A percentile compares a stretch with the other conserved stretches of the same genome.
These are phyloP conservation scores for Schrenkiella parvula DNA, from an alignment of 345 rosid genomes.

Conservation along the genomic window DNA sequence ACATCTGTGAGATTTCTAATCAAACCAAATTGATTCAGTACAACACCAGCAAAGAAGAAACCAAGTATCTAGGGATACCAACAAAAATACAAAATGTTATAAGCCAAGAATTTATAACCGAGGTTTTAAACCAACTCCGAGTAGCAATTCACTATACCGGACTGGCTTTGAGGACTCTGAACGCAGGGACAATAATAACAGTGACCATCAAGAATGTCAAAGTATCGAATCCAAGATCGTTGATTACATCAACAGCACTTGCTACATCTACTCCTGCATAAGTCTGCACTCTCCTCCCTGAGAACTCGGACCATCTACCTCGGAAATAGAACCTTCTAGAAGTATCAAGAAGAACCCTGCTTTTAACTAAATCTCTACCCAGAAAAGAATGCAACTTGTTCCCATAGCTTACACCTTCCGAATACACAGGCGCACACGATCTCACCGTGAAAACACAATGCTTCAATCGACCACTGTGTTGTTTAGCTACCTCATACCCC, in stretches of 20 bases:
- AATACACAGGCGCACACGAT: slow-evolving; percentile 17
- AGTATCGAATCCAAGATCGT: slow-evolving; percentile 94
- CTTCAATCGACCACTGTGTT: slow-evolving; percentile 25
- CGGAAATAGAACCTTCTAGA: slow-evolving; percentile 34
- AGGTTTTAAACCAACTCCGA: neutral
- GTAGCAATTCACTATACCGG: slow-evolving; percentile 58
- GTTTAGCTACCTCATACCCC: slow-evolving; percentile 48
- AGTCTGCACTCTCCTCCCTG: slow-evolving; percentile 37
- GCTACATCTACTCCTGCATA: slow-evolving; percentile 65
- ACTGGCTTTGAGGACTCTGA: slow-evolving; percentile 80
- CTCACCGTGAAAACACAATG: slow-evolving; percentile 36
- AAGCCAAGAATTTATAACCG: neutral
- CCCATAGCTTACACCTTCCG: slow-evolving; percentile 27
- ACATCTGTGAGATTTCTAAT: slow-evolving; percentile 92
- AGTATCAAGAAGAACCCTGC: slow-evolving; percentile 30
- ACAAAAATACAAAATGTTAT: neutral
- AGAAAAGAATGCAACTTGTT: slow-evolving; percentile 32
- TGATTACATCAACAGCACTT: slow-evolving; percentile 80
- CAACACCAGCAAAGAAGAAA: slow-evolving; percentile 94
- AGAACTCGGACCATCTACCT: slow-evolving; percentile 28
- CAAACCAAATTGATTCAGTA: slow-evolving; percentile 85
- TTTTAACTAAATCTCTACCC: slow-evolving; percentile 31
- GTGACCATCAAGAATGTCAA: slow-evolving; percentile 90
- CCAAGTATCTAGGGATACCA: slow-evolving; percentile 77
- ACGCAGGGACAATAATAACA: slow-evolving; percentile 80